Percentiles rank a stretch among this genome's conserved stretches.
Evolutionary conservation across 441 rosid species (phyloP).

Genomic region (Iberis amara): DNA sequence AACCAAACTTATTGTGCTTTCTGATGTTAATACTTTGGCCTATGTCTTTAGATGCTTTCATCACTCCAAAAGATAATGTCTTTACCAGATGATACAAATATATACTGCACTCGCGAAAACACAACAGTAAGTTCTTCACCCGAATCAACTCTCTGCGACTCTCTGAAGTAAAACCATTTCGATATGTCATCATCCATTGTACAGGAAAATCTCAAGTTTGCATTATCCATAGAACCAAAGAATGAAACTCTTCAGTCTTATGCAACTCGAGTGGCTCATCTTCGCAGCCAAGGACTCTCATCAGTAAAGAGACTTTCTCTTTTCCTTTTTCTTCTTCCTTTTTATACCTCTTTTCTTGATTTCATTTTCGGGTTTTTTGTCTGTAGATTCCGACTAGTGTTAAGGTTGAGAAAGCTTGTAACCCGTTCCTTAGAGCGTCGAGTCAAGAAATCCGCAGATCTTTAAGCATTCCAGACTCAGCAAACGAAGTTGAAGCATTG

Average conservation of each 20-base stretch:
- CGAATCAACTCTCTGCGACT: constrained; percentile 1
- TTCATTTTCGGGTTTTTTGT: background rate
- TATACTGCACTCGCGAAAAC: constrained; percentile 86
- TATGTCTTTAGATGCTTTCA: constrained; percentile 61
- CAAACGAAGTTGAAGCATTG: constrained; percentile 63
- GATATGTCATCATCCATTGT: constrained; percentile 5
- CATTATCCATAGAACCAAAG: constrained; percentile 80
- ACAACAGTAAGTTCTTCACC: constrained; percentile 57
- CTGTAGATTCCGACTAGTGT: constrained; percentile 75
- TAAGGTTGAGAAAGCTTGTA: constrained; percentile 80
- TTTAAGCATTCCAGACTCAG: constrained; percentile 52
- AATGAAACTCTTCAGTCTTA: constrained; percentile 74
- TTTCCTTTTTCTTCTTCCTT: background rate
- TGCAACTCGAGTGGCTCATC: constrained; percentile 70
- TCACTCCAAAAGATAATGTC: constrained; percentile 64
- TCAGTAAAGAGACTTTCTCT: constrained; percentile 42
- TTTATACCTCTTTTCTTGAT: background rate
- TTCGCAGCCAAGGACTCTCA: constrained; percentile 73
- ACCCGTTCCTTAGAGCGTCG: constrained; percentile 82
- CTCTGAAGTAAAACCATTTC: constrained; percentile 2
- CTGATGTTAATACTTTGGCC: background rate
- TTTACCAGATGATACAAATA: constrained; percentile 76
- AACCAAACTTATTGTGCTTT: constrained; percentile 1
- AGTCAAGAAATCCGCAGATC: constrained; percentile 61
- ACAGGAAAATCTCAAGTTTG: constrained; percentile 89